These are phyloP conservation scores for Xanthoceras sorbifolium DNA, from an alignment of 345 rosid species.

Conservation along the genomic window DNA sequence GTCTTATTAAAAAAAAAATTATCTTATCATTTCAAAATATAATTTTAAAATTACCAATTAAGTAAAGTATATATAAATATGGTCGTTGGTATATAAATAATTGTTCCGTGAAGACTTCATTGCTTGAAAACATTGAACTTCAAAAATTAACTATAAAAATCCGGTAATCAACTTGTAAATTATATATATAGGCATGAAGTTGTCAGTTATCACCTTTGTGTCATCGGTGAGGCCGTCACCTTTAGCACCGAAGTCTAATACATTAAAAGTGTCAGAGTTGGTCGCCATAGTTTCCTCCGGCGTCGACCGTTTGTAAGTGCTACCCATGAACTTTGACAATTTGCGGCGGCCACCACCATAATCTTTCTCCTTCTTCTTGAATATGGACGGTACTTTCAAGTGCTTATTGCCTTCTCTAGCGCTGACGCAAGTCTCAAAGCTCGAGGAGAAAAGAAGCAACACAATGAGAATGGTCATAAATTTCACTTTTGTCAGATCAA, in stretches of 20 bases:
- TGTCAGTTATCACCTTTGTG: constrained; percentile 53
- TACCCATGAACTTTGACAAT: constrained; percentile 18
- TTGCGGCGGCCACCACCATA: constrained; percentile 16
- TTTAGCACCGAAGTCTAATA: constrained; percentile 70
- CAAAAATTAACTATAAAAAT: no score
- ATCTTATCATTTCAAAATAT: no score
- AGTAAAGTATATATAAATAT: no score
- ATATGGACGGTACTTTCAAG: constrained; percentile 26
- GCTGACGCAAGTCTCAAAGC: constrained; percentile 38
- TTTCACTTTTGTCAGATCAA: constrained; percentile 21
- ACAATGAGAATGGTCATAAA: constrained; percentile 27
- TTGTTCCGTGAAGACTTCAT: no score
- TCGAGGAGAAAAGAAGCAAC: constrained; percentile 33
- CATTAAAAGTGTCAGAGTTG: constrained; percentile 45
- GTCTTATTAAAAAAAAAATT: no score
- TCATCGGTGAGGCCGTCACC: constrained; percentile 79
- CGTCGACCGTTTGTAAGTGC: not conserved
- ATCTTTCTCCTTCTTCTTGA: constrained; percentile 16
- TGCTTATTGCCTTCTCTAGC: constrained; percentile 53
- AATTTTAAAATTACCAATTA: no score
- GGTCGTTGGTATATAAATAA: no score
- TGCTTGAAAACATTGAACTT: not conserved
- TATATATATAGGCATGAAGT: not conserved
- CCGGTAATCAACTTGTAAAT: not conserved
- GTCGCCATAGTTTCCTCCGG: constrained; percentile 2